phyloP scores from a whole-genome alignment of 1,139 yeast genomes.

The Geotrichum histeridarum region DNA sequence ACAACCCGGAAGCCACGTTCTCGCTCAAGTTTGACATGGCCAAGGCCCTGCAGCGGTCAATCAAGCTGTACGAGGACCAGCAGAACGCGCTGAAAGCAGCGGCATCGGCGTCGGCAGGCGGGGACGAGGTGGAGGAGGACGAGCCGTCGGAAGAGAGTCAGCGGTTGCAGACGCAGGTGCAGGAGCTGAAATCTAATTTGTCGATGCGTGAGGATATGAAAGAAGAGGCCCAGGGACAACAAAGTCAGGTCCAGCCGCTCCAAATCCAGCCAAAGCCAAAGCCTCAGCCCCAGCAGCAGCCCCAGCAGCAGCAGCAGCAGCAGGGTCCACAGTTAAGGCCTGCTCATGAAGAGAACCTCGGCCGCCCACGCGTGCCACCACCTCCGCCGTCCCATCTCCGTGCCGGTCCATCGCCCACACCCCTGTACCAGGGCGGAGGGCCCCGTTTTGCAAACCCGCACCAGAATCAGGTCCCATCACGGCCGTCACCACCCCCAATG shows the following conservation, averaged over 20 bases:
- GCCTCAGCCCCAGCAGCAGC: background rate
- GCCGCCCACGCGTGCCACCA: no score
- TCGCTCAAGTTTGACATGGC: conserved; percentile 20
- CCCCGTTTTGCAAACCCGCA: no score
- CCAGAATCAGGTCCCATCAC: no score
- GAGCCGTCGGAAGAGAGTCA: background rate
- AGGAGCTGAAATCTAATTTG: no score
- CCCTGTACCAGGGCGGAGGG: no score
- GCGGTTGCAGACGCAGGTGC: no score
- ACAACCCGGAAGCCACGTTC: conserved; percentile 20
- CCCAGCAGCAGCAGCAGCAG: background rate
- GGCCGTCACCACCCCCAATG: no score
- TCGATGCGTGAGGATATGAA: no score
- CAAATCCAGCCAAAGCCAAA: background rate
- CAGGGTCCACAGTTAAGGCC: background rate
- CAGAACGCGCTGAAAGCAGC: background rate
- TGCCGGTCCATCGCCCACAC: no score
- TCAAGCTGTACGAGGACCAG: conserved; percentile 14
- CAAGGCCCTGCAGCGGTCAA: conserved; percentile 15
- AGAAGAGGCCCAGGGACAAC: background rate
- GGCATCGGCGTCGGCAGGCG: background rate
- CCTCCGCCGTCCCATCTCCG: no score
- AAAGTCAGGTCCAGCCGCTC: background rate
- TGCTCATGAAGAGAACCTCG: no score
- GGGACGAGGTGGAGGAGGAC: background rate